Evolutionary conservation across 805 yeast genomes (phyloP).

Genomic region (Suhomyces pyralidae): DNA sequence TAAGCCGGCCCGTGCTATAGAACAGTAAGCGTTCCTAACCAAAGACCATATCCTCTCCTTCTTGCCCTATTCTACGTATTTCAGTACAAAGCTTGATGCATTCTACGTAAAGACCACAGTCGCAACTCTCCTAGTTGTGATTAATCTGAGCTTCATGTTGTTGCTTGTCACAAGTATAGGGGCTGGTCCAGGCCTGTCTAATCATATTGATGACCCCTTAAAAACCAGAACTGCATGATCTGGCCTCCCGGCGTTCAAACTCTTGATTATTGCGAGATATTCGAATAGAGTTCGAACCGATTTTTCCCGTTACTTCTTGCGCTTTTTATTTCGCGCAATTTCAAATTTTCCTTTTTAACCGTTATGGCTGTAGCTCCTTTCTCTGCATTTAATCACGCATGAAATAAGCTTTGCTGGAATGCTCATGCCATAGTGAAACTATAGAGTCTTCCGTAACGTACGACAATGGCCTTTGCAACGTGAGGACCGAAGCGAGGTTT

Average conservation of each 20-base stretch:
- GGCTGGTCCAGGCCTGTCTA: background rate
- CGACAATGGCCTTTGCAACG: background rate
- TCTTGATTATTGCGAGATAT: background rate
- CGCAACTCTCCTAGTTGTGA: background rate
- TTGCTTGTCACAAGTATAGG: background rate
- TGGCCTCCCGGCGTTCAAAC: background rate
- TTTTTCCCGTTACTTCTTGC: background rate
- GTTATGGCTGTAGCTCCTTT: background rate
- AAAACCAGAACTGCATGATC: background rate
- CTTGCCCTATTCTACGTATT: too few species aligned
- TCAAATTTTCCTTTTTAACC: background rate
- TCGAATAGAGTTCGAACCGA: background rate
- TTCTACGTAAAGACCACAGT: background rate
- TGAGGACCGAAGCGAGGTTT: background rate
- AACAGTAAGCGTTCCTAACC: too few species aligned
- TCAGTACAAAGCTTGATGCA: too few species aligned
- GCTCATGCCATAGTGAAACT: background rate
- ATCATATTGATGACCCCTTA: background rate
- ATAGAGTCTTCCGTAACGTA: background rate
- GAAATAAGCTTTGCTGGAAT: background rate
- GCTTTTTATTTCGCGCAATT: background rate
- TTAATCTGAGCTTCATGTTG: background rate
- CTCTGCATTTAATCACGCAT: background rate
- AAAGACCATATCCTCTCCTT: too few species aligned
- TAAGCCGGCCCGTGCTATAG: background rate